Percentiles rank a stretch among this genome's conserved stretches.
These are phyloP conservation scores for Fusarium albidum DNA, from an alignment of 2,329 filamentous ascomycete species.

Conservation along the genomic window DNA sequence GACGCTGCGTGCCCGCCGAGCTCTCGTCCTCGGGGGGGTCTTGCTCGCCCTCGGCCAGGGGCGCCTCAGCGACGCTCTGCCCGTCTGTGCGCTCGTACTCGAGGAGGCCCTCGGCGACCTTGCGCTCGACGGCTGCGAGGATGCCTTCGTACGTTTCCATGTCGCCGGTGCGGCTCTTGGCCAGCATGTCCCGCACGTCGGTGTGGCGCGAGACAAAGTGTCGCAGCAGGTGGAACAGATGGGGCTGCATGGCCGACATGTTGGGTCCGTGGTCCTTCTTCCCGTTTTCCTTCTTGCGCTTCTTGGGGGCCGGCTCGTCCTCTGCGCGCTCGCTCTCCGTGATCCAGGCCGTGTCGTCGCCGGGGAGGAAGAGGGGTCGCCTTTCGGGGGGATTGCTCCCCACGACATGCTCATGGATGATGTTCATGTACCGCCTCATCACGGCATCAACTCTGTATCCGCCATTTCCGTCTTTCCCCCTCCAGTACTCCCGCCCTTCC, in stretches of 20 bases:
- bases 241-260: constrained; percentile 83
- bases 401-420: constrained; percentile 81
- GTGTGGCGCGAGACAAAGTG: constrained; percentile 83
- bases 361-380: constrained; percentile 76
- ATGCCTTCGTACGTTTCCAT: constrained; percentile 81
- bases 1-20: constrained; percentile 72
- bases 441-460: constrained; percentile 92
- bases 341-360: constrained; percentile 60
- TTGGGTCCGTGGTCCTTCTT: constrained; percentile 63
- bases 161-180: constrained; percentile 72
- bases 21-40: constrained; percentile 60
- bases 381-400: constrained; percentile 71
- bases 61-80: constrained; percentile 53
- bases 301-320: constrained; percentile 62
- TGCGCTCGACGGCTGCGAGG: constrained; percentile 76
- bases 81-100: constrained; percentile 68
- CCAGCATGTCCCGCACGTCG: constrained; percentile 85
- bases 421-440: constrained; percentile 87
- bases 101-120: constrained; percentile 74
- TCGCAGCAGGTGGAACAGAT: constrained; percentile 90
- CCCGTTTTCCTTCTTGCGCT: constrained; percentile 52
- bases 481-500: constrained; percentile 86
- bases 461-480: constrained; percentile 77
- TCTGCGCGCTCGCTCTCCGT: constrained; percentile 43
- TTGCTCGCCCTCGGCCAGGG: constrained; percentile 41